These are phyloP conservation scores for Karstenula rhodostoma DNA, from an alignment of 2,329 filamentous ascomycete species.

Conservation along the genomic window DNA sequence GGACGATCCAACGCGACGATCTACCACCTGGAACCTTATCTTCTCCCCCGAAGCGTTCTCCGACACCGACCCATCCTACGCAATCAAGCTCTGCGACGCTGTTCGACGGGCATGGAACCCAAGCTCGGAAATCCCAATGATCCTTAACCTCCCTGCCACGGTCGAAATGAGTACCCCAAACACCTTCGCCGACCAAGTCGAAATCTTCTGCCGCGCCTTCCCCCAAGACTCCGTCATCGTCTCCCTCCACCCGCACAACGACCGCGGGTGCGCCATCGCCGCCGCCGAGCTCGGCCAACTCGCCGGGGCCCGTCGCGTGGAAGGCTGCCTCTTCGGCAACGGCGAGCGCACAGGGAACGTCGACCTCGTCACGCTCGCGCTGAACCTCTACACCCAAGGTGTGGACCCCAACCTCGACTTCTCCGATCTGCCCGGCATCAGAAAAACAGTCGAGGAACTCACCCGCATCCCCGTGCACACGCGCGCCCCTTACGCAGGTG, in stretches of 20 bases:
- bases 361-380: slow-evolving; percentile 87
- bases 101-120: slow-evolving; percentile 95
- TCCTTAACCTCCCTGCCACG: slow-evolving; percentile 96
- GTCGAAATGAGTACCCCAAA: slow-evolving; percentile 96
- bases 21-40: slow-evolving; percentile 78
- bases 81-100: slow-evolving; percentile 83
- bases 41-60: slow-evolving; percentile 91
- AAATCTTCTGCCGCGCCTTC: slow-evolving; percentile 91
- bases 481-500: slow-evolving; percentile 87
- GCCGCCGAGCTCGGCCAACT: slow-evolving; percentile 94
- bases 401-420: slow-evolving; percentile 87
- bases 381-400: slow-evolving; percentile 96
- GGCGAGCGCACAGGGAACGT: slow-evolving; percentile 96
- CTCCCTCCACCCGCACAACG: slow-evolving; percentile 93
- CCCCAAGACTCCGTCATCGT: slow-evolving; percentile 86
- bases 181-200: slow-evolving; percentile 93
- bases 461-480: slow-evolving; percentile 95
- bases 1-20: slow-evolving; percentile 65
- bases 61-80: slow-evolving; percentile 85
- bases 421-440: slow-evolving; percentile 84
- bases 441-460: slow-evolving; percentile 87
- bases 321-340: slow-evolving; percentile 93
- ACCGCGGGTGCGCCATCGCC: slow-evolving; percentile 87
- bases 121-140: slow-evolving; percentile 78
- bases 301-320: slow-evolving; percentile 92